phyloP scores from a whole-genome alignment of 257 asterid species.

The Solanum verrucosum region DNA sequence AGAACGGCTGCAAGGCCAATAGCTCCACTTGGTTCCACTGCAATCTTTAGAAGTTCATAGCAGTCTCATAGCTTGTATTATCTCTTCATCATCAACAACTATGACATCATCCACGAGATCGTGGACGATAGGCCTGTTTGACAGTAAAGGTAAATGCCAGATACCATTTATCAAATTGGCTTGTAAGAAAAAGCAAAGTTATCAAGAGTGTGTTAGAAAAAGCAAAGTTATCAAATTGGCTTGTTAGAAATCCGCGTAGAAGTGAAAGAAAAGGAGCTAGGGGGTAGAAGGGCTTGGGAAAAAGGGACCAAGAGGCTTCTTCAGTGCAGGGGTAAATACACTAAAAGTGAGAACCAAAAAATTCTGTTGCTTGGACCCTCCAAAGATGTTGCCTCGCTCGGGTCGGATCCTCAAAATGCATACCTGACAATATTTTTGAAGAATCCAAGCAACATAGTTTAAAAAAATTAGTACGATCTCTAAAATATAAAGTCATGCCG shows the following conservation, averaged over 20 bases:
- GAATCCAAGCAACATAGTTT: not conserved
- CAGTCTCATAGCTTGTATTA: slow-evolving; percentile 70
- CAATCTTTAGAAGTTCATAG: slow-evolving; percentile 69
- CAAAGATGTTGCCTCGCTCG: not conserved
- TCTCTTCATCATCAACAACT: slow-evolving; percentile 63
- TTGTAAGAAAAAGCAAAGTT: not conserved
- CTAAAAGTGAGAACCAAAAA: not conserved
- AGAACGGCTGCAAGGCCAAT: slow-evolving; percentile 88
- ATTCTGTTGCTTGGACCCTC: not conserved
- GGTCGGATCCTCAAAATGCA: not conserved
- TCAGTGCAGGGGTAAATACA: not conserved
- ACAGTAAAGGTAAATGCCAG: not conserved
- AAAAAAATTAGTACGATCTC: not conserved
- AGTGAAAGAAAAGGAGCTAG: not conserved
- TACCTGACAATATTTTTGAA: not conserved
- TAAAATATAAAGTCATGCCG: not conserved
- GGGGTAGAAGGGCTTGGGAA: not conserved
- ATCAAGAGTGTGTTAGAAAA: not conserved
- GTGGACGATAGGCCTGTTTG: slow-evolving; percentile 76
- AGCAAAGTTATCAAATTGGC: too few relatives aligned
- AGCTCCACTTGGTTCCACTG: slow-evolving; percentile 94
- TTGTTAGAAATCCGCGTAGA: not conserved
- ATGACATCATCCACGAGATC: slow-evolving; percentile 79
- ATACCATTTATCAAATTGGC: not conserved
- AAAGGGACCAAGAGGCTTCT: not conserved